Percentiles rank a stretch among this genome's conserved stretches.
Evolutionary conservation across 352 stramenopile species (phyloP).

Genomic region (Globisporangium cylindrosporum): DNA sequence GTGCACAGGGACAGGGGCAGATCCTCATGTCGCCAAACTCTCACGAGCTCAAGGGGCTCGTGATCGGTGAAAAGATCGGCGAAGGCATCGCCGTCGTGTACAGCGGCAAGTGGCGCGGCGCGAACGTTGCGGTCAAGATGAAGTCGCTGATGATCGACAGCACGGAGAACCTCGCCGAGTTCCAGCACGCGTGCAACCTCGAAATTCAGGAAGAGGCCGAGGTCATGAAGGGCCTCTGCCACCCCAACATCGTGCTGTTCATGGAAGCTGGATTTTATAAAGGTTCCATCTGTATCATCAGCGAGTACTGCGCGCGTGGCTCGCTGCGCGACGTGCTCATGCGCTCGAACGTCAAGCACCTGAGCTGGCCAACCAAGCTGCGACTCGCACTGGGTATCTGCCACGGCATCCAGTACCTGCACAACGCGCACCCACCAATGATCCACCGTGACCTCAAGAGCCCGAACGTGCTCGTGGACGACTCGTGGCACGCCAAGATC

Average conservation of each 20-base stretch:
- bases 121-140: constrained; percentile 95
- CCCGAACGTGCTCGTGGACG: constrained; percentile 87
- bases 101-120: constrained; percentile 94
- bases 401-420: constrained; percentile 88
- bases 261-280: constrained; percentile 87
- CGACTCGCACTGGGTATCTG: constrained; percentile 75
- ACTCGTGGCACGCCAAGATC: constrained; percentile 90
- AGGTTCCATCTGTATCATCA: constrained; percentile 93
- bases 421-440: constrained; percentile 87
- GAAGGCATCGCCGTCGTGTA: constrained; percentile 91
- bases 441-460: constrained; percentile 91
- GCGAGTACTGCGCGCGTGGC: constrained; percentile 92
- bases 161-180: constrained; percentile 58
- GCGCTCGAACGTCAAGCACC: constrained; percentile 58
- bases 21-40: constrained; percentile 57
- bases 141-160: constrained; percentile 74
- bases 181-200: constrained; percentile 79
- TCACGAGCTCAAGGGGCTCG: constrained; percentile 75
- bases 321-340: constrained; percentile 94
- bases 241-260: constrained; percentile 88
- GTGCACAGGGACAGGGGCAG: constrained; percentile 12
- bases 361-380: constrained; percentile 81
- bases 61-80: constrained; percentile 83
- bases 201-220: constrained; percentile 83
- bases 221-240: constrained; percentile 77